Conservation (phyloP, 2,329 filamentous ascomycete genomes). For the Alternaria ethzedia region DNA sequence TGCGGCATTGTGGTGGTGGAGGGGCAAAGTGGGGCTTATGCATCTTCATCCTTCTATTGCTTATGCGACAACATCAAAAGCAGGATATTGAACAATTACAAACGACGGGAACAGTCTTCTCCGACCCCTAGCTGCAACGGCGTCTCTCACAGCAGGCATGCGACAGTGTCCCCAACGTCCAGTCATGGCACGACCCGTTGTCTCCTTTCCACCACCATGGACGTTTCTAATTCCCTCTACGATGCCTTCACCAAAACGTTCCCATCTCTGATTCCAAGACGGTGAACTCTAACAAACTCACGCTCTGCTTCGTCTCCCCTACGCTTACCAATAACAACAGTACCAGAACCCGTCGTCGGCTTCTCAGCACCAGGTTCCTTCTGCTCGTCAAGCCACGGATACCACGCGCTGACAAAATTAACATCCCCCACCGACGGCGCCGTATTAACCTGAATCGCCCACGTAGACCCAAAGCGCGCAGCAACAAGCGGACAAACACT, state of each 20-base stretch:
- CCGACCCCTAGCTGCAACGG: not conserved
- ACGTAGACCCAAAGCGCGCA: not conserved
- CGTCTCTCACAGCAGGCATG: not conserved
- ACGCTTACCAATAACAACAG: not conserved
- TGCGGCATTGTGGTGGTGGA: not conserved
- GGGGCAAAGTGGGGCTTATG: not conserved
- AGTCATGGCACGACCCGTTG: not conserved
- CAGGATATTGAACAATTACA: not conserved
- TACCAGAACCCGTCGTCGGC: not conserved
- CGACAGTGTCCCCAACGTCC: not conserved
- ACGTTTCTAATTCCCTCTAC: not conserved
- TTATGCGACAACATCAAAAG: not conserved
- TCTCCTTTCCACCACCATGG: not conserved
- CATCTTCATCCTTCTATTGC: not conserved
- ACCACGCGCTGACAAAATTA: slow-evolving; percentile 1
- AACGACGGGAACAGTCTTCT: not conserved
- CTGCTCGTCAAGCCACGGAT: not conserved
- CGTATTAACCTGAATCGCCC: not conserved
- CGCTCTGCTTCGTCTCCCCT: not conserved
- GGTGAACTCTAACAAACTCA: not conserved
- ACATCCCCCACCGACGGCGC: slow-evolving; percentile 1
- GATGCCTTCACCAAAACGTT: not conserved
- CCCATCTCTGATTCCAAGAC: not conserved
- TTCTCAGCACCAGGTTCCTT: not conserved
- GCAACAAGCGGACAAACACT: not conserved